Evolutionary conservation across 129 eudicot genomes (phyloP).

Genomic region (Flaveria brownii): DNA sequence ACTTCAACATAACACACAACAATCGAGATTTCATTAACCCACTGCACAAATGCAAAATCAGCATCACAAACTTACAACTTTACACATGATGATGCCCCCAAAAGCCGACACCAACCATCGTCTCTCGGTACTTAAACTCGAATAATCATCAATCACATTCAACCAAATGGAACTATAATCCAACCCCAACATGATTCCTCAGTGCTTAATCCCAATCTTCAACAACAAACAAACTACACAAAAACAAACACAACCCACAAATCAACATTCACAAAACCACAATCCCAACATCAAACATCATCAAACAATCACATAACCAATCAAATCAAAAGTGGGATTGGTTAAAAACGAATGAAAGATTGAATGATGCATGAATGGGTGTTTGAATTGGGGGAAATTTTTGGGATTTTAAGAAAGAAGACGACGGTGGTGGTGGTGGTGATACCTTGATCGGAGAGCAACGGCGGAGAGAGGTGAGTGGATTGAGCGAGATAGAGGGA

Average conservation of each 20-base stretch:
- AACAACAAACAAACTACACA: constrained; percentile 35
- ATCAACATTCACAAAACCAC: no score
- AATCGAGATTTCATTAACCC: not conserved
- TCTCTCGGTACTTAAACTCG: constrained; percentile 33
- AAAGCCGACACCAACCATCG: constrained; percentile 57
- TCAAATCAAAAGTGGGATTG: no score
- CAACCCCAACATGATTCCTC: constrained; percentile 36
- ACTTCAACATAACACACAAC: not conserved
- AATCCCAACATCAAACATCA: not conserved
- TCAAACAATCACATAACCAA: not conserved
- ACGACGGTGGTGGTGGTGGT: not conserved
- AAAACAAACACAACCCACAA: not conserved
- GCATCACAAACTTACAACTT: constrained; percentile 50
- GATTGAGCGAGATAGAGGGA: not conserved
- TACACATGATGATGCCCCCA: constrained; percentile 70
- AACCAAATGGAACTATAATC: constrained; percentile 13
- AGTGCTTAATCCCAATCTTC: not conserved
- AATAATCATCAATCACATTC: constrained; percentile 35
- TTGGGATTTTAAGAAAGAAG: not conserved
- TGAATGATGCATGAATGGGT: no score
- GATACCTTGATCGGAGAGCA: no score
- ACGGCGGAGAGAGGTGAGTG: not conserved
- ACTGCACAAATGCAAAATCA: not conserved
- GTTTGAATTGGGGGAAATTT: no score
- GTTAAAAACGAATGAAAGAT: no score